Percentiles rank a stretch among this genome's conserved stretches.
These are phyloP conservation scores for Opeltia flavorubescens DNA, from an alignment of 495 filamentous ascomycete species.

Conservation along the genomic window DNA sequence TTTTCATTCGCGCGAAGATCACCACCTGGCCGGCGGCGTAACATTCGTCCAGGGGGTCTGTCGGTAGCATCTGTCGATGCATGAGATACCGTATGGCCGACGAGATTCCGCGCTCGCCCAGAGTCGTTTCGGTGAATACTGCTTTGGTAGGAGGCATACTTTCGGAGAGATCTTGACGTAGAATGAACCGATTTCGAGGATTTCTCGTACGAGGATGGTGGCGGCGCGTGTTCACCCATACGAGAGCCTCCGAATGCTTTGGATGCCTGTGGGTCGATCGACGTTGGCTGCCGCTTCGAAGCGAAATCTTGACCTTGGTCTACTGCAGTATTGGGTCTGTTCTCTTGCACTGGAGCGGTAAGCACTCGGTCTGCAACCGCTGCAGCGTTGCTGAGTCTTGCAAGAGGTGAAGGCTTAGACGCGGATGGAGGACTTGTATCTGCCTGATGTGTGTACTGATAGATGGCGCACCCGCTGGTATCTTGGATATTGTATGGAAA, in stretches of 20 bases:
- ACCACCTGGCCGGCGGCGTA: slow-evolving; percentile 78
- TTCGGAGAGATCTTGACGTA: slow-evolving; percentile 26
- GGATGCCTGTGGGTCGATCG: too few species aligned
- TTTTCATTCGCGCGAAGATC: slow-evolving; percentile 70
- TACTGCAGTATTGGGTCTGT: not conserved
- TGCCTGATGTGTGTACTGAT: not conserved
- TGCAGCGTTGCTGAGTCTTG: not conserved
- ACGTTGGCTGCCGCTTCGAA: too few species aligned
- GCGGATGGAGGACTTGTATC: not conserved
- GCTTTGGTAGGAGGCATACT: slow-evolving; percentile 62
- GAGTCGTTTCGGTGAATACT: slow-evolving; percentile 45
- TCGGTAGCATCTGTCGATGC: slow-evolving; percentile 24
- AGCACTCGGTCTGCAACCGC: not conserved
- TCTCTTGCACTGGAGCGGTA: not conserved
- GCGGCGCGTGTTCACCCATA: not conserved
- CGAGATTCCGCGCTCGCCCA: slow-evolving; percentile 46
- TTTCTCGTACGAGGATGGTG: not conserved
- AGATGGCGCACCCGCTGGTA: not conserved
- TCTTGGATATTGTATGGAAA: not conserved
- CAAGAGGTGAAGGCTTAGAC: not conserved
- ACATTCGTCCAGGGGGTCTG: slow-evolving; percentile 34
- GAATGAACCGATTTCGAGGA: slow-evolving; percentile 7
- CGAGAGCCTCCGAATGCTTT: not conserved
- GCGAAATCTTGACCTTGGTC: too few species aligned
- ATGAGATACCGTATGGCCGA: slow-evolving; percentile 32